phyloP scores from a whole-genome alignment of 2,329 filamentous ascomycete genomes.

The Aspergillus sp. region DNA sequence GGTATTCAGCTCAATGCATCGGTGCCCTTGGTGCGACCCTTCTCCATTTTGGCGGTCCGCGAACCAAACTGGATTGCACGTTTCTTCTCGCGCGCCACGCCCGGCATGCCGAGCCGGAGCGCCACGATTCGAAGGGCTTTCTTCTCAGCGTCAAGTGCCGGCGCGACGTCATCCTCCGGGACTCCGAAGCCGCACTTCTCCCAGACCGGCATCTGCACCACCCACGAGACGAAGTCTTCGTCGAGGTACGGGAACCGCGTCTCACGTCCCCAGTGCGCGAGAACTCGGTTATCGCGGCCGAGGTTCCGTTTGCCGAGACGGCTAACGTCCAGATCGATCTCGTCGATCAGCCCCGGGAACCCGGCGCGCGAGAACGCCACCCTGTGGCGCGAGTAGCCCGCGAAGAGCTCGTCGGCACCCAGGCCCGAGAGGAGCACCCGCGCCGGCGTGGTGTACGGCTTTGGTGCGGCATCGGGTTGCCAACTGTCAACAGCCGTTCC shows the following conservation, averaged over 20 bases:
- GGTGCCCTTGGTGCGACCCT: conserved; percentile 65
- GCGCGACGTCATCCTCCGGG: conserved; percentile 12
- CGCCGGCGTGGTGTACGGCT: conserved; percentile 65
- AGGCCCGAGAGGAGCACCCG: conserved; percentile 87
- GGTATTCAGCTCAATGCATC: conserved; percentile 44
- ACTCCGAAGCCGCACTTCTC: conserved; percentile 86
- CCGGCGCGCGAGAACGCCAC: conserved; percentile 70
- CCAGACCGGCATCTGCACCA: conserved; percentile 70
- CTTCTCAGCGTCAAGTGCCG: conserved; percentile 72
- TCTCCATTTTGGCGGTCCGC: conserved; percentile 78
- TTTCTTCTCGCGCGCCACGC: conserved; percentile 84
- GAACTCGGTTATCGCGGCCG: conserved; percentile 87
- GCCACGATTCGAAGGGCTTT: conserved; percentile 76
- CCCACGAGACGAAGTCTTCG: conserved; percentile 80
- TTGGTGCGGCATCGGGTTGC: conserved; percentile 11
- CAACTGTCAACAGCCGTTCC: conserved; percentile 48
- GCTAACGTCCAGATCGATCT: conserved; percentile 80
- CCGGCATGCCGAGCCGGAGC: conserved; percentile 67
- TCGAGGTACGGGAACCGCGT: conserved; percentile 89
- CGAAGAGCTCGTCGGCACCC: conserved; percentile 94
- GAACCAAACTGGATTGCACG: conserved; percentile 85
- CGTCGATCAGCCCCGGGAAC: conserved; percentile 70
- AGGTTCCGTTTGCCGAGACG: conserved; percentile 92
- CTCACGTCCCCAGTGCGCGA: conserved; percentile 86
- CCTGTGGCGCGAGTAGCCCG: conserved; percentile 82